phyloP scores from a whole-genome alignment of 257 asterid genomes.

The Scutellaria baicalensis region DNA sequence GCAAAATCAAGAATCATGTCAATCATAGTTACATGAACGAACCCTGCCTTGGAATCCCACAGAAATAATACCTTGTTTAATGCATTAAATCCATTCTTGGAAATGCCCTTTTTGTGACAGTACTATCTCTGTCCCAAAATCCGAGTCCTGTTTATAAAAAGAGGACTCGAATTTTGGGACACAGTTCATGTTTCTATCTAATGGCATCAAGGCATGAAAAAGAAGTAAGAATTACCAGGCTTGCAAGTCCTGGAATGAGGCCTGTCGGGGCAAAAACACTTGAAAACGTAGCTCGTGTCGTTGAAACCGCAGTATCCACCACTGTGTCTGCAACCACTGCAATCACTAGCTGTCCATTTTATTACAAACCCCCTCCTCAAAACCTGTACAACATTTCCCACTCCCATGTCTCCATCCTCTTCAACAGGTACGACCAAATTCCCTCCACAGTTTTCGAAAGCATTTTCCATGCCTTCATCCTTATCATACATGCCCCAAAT shows the following conservation, averaged over 20 bases:
- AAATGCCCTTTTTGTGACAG: too few species aligned
- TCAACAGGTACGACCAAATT: slow-evolving; percentile 43
- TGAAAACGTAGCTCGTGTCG: background rate
- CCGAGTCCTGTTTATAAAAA: background rate
- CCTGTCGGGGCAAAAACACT: slow-evolving; percentile 43
- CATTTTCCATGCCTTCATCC: slow-evolving; percentile 21
- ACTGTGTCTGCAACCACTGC: slow-evolving; percentile 23
- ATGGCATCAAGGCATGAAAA: background rate
- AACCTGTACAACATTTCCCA: background rate
- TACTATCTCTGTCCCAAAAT: too few species aligned
- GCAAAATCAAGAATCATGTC: background rate
- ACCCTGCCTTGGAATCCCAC: too few species aligned
- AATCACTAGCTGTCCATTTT: slow-evolving; percentile 14
- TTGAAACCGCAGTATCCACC: slow-evolving; percentile 45
- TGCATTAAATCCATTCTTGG: too few species aligned
- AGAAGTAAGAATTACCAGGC: slow-evolving; percentile 25
- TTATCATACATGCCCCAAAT: slow-evolving; percentile 26
- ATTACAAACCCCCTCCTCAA: slow-evolving; percentile 47
- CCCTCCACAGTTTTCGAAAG: slow-evolving; percentile 20
- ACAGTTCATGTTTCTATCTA: background rate
- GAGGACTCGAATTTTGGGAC: background rate
- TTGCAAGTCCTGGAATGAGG: slow-evolving; percentile 27
- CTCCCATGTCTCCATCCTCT: background rate
- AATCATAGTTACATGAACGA: too few species aligned
- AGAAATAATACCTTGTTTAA: too few species aligned